Evolutionary conservation across 106 monocot species (phyloP), one percentile per base, ranked within the genome.

Genomic region (Amphibolis antarctica): DNA sequence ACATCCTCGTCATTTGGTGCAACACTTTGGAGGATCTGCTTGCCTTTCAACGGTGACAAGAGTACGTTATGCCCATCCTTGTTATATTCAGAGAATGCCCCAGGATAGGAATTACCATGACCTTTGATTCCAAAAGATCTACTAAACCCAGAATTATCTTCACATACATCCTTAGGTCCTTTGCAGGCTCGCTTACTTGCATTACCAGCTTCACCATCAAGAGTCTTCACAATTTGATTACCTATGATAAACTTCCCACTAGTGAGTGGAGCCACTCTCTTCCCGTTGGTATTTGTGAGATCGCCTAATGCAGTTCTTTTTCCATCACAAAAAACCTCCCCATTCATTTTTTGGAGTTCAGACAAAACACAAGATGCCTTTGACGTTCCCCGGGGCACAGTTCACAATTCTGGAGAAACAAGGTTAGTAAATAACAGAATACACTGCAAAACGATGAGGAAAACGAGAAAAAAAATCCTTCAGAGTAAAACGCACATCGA

Each of bases 201-300:
- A 20, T 63, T n/a, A 20, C 29, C 26, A 18, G n/a, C 25, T 44
- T 42, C 44, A 6, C 18, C 59, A 19, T 73, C 65, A 6, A 50
- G 10, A 22, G 45, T 47, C 23, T 21, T 60, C 15, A 15, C 59
- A 26, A 24, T 52, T 28, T 23, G 42, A 42, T 67, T 28, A 14
- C 31, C 55, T 23, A 44, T 58, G n/a, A 57, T 47, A 59, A 65
- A 57, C 29, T 66, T 73, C 14, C 46, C 46, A 5, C 56, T 42
- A 29, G 55, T 55, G 47, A 63, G 44, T 14, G 55, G 21, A 29
- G 28, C 12, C 28, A 45, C 47, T 65, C 66, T 66, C 59, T 74
- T 74, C 28, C 65, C 56, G 24, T 50, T 19, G 5, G 7, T 51
- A 31, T 74, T 74, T 7, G 66, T 74, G 18, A 74, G 28, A 52